Evolutionary conservation across 805 yeast species (phyloP).

Genomic region (Kluyveromyces aestuarii): DNA sequence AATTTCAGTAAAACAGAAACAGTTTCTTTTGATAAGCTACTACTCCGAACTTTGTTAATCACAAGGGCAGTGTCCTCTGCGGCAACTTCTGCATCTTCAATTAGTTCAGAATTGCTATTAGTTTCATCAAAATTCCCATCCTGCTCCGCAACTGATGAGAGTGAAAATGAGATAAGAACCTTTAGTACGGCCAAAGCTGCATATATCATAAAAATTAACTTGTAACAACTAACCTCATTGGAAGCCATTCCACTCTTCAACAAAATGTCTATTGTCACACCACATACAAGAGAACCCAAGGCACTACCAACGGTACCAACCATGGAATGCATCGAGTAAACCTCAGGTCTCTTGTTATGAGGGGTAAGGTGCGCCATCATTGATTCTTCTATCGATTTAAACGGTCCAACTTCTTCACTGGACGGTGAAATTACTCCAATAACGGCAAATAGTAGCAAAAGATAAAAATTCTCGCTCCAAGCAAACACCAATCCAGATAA

Average conservation of each 20-base stretch:
- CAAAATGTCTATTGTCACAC: slow-evolving; percentile 44
- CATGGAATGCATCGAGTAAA: slow-evolving; percentile 67
- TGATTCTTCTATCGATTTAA: slow-evolving; percentile 78
- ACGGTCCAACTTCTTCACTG: slow-evolving; percentile 89
- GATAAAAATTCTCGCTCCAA: slow-evolving; percentile 39
- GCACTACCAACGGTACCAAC: slow-evolving; percentile 68
- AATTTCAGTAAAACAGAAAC: slow-evolving; percentile 37
- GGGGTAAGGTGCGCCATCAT: slow-evolving; percentile 73
- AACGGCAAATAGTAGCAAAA: slow-evolving; percentile 62
- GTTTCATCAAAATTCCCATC: slow-evolving; percentile 16
- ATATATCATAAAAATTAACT: slow-evolving; percentile 49
- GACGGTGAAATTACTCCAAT: slow-evolving; percentile 83
- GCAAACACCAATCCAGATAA: slow-evolving; percentile 59
- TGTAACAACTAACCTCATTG: slow-evolving; percentile 38
- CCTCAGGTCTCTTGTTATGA: slow-evolving; percentile 51
- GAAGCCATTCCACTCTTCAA: slow-evolving; percentile 28
- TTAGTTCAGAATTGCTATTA: slow-evolving; percentile 4
- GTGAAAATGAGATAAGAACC: slow-evolving; percentile 38
- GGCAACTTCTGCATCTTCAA: slow-evolving; percentile 10
- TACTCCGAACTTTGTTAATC: slow-evolving; percentile 5
- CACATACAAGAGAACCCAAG: slow-evolving; percentile 57
- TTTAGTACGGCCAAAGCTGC: slow-evolving; percentile 46
- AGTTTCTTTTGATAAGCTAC: slow-evolving; percentile 33
- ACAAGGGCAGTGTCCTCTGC: slow-evolving; percentile 22
- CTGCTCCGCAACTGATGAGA: slow-evolving; percentile 47